Conservation (phyloP, 164 flowering plant species). For the Akebia trifoliata region DNA sequence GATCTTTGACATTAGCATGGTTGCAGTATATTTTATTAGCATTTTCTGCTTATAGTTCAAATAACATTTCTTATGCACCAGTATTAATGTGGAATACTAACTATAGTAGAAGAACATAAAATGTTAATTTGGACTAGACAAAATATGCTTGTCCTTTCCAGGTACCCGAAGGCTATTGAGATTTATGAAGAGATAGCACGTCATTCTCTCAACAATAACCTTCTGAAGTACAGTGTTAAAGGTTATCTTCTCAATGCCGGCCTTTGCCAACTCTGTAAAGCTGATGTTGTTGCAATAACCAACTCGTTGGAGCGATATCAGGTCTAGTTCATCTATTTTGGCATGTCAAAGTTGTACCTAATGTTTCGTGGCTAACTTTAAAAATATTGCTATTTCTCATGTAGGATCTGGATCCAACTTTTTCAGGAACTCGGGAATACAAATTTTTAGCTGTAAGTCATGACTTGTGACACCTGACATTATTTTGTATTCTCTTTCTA, state of each 20-base stretch:
- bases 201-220: slow-evolving; percentile 64
- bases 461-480: too few relatives aligned
- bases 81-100: too few relatives aligned
- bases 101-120: background rate
- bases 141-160: slow-evolving; percentile 19
- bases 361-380: background rate
- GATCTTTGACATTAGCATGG: too few relatives aligned
- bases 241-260: slow-evolving; percentile 93
- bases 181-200: slow-evolving; percentile 80
- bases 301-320: slow-evolving; percentile 80
- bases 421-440: slow-evolving; percentile 78
- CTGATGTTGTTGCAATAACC: slow-evolving; percentile 71
- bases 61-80: too few relatives aligned
- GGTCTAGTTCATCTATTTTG: slow-evolving; percentile 30
- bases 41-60: too few relatives aligned
- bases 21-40: too few relatives aligned
- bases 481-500: too few relatives aligned
- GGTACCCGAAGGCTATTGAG: slow-evolving; percentile 58
- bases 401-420: slow-evolving; percentile 90
- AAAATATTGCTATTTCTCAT: slow-evolving; percentile 14
- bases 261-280: slow-evolving; percentile 83
- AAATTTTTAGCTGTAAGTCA: slow-evolving; percentile 64
- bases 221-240: slow-evolving; percentile 79
- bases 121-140: background rate
- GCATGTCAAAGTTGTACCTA: background rate